A percentile compares a stretch with the other conserved stretches of the same genome.
phyloP scores from a whole-genome alignment of 768 basidiomycete species.

The Lactarius pseudohatsudake region DNA sequence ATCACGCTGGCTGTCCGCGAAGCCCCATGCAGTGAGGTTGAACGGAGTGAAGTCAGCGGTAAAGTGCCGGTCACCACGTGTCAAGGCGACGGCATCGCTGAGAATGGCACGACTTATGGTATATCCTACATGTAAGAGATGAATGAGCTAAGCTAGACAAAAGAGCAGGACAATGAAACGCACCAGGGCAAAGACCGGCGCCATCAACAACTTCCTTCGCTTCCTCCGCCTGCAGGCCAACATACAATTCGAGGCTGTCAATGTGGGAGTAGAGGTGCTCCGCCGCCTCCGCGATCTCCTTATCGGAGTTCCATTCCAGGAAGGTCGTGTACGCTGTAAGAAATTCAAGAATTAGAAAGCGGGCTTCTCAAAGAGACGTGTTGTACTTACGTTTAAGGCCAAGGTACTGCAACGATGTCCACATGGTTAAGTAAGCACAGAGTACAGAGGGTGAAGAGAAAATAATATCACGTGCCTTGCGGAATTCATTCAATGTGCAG shows the following conservation, averaged over 20 bases:
- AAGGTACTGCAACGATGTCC: slow-evolving; percentile 49
- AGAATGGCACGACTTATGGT: slow-evolving; percentile 85
- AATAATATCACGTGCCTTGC: slow-evolving; percentile 45
- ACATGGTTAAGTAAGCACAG: background rate
- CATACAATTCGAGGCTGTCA: too few species aligned
- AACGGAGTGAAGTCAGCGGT: slow-evolving; percentile 79
- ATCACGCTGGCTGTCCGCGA: slow-evolving; percentile 78
- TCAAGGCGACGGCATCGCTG: slow-evolving; percentile 82
- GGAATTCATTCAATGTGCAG: slow-evolving; percentile 82
- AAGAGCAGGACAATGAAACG: slow-evolving; percentile 21
- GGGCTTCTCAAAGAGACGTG: background rate
- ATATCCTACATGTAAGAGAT: slow-evolving; percentile 49
- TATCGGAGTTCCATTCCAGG: too few species aligned
- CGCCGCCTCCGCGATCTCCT: too few species aligned
- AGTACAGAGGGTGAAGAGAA: background rate
- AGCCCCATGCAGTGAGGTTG: slow-evolving; percentile 84
- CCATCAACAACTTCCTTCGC: too few species aligned
- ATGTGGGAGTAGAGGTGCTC: too few species aligned
- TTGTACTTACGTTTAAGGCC: slow-evolving; percentile 64
- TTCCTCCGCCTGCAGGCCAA: too few species aligned
- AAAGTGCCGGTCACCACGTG: slow-evolving; percentile 80
- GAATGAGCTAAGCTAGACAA: background rate
- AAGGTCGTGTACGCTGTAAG: too few species aligned
- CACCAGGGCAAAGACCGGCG: too few species aligned
- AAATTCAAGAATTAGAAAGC: too few species aligned